Percentiles rank a stretch among this genome's conserved stretches.
Evolutionary conservation across 2,329 filamentous ascomycete species (phyloP).

Genomic region (Elsinoe necatrix): DNA sequence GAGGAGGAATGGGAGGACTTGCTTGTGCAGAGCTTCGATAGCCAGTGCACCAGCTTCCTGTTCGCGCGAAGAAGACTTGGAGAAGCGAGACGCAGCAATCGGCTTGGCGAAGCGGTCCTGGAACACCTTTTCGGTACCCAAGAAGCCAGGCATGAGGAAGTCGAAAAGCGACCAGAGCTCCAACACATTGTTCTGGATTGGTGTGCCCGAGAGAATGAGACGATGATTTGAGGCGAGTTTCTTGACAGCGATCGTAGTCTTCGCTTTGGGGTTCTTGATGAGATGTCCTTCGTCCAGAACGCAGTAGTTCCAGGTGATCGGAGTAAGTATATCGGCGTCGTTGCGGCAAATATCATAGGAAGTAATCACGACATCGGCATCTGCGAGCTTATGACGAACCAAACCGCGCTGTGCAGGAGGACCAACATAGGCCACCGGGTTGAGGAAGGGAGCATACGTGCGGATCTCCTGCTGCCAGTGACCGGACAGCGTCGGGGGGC

Average conservation of each 20-base stretch:
- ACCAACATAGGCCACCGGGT: conserved; percentile 82
- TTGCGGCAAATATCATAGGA: conserved; percentile 98
- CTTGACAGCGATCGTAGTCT: conserved; percentile 91
- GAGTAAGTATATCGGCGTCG: conserved; percentile 73
- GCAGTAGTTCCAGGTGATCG: conserved; percentile 92
- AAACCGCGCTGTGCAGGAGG: conserved; percentile 70
- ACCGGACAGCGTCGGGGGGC: conserved; percentile 88
- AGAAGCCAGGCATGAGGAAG: conserved; percentile 97
- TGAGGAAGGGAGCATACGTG: conserved; percentile 89
- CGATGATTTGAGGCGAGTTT: conserved; percentile 83
- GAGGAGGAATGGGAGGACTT: conserved; percentile 91
- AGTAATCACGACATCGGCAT: conserved; percentile 88
- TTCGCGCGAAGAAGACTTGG: conserved; percentile 95
- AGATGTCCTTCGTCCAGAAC: conserved; percentile 95
- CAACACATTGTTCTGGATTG: conserved; percentile 95
- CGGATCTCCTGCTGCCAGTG: conserved; percentile 99
- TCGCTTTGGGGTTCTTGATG: conserved; percentile 97
- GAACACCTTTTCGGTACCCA: conserved; percentile 95
- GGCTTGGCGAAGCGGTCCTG: conserved; percentile 90
- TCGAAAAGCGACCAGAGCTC: conserved; percentile 98
- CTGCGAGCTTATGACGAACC: conserved; percentile 59
- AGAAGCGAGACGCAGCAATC: conserved; percentile 87
- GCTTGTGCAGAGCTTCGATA: conserved; percentile 97
- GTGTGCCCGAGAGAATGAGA: conserved; percentile 90
- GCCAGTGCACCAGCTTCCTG: conserved; percentile 94